Conservation (phyloP, 2,329 filamentous ascomycete species). For the Fusarium citri region DNA sequence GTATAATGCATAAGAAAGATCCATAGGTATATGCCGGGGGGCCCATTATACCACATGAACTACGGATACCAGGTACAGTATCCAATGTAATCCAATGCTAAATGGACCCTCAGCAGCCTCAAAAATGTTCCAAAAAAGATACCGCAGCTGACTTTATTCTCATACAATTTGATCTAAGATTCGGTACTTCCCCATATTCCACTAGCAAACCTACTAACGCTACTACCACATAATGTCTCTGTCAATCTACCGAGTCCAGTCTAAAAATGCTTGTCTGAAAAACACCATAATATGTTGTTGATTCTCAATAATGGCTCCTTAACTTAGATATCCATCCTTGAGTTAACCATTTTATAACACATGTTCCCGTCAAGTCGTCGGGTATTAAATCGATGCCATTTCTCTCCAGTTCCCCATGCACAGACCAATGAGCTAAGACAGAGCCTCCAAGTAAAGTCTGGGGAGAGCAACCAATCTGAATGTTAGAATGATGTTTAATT, state of each 20-base stretch:
- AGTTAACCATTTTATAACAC: background rate
- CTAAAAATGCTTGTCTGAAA: background rate
- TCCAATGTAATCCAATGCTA: background rate
- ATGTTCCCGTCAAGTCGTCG: background rate
- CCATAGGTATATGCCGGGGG: constrained; percentile 4
- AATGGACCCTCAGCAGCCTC: background rate
- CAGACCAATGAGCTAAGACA: background rate
- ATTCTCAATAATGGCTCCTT: background rate
- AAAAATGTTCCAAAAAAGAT: background rate
- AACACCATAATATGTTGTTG: no score
- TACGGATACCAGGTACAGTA: background rate
- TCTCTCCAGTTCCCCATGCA: background rate
- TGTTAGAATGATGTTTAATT: background rate
- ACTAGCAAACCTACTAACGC: constrained; percentile 1
- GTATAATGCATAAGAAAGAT: constrained; percentile 3
- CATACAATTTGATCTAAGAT: background rate
- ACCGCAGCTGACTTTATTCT: background rate
- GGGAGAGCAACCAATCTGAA: background rate
- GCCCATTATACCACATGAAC: constrained; percentile 24
- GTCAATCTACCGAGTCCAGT: background rate
- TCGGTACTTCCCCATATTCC: constrained; percentile 8
- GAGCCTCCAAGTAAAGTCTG: background rate
- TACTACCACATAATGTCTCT: background rate
- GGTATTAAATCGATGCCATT: background rate
- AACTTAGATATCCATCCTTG: background rate